Evolutionary conservation across 2,329 filamentous ascomycete species (phyloP), one percentile per base, ranked within the genome.

Genomic region (Pseudocercospora fuligena): DNA sequence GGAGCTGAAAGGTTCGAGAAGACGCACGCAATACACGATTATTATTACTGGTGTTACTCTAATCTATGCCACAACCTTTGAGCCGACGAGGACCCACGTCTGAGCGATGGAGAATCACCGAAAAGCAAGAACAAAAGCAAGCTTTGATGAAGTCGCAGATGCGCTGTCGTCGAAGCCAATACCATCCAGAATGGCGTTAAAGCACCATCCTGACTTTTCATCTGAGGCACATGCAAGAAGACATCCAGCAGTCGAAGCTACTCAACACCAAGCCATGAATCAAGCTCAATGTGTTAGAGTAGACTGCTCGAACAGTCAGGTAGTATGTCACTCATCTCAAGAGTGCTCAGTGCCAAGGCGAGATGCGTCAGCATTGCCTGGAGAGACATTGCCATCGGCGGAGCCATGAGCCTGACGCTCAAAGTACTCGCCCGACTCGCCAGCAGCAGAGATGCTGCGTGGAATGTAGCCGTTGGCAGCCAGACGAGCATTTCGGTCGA

Each of bases 201-300:
- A 25, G 16, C 5, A n/a, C 51, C 51, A 31, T 56, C 51, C 51
- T 56, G 27, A 29, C 51, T 27, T 27, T 14, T 56, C 16, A 27
- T 31, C 23, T 27, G 16, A 56, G 51, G 12, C 51, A 56, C 27
- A 31, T 8, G 51, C 57, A 60, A 43, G 33, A 43, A 47, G 57
- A 46, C 57, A 60, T 60, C 57, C 57, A 60, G 51, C 51, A 29
- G 33, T 60, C 57, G 57, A 60, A 43, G 40, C 40, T 60, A 60
- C 57, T 47, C 57, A 60, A 47, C 54, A 58, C 54, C 54, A 58
- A 58, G 47, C 47, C 47, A 25, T 51, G 19, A 25, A 21, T 16
- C 19, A 27, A 23, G 27, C 23, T 31, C 27, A 27, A n/a, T 25
- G 27, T 56, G 12, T 56, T 14, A 27, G 14, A 31, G 16, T 25